A percentile compares a stretch with the other conserved stretches of the same genome.
Evolutionary conservation across 1,284 basidiomycete species (phyloP).

Genomic region (Veloboletus limbatus): DNA sequence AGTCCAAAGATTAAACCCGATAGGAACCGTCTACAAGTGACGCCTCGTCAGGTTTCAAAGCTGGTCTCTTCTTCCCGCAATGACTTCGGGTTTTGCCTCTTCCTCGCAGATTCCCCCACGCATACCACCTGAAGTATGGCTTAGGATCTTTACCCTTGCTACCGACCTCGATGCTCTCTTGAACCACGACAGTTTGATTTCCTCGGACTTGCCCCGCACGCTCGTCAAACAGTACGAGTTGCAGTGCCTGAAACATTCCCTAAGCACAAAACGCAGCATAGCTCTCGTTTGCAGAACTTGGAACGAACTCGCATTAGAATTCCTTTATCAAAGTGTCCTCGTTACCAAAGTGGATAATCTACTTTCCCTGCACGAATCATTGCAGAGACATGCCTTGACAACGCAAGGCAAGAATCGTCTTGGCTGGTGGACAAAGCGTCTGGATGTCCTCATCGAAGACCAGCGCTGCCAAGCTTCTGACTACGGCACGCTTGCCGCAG

Average conservation of each 20-base stretch:
- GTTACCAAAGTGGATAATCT: slow-evolving; percentile 22
- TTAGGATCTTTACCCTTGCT: slow-evolving; percentile 27
- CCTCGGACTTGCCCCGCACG: slow-evolving; percentile 19
- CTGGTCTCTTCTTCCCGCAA: slow-evolving; percentile 1
- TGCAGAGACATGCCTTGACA: slow-evolving; percentile 10
- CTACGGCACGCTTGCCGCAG: slow-evolving; percentile 22
- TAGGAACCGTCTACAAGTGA: background rate
- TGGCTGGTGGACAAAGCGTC: slow-evolving; percentile 31
- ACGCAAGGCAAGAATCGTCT: slow-evolving; percentile 8
- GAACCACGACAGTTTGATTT: slow-evolving; percentile 6
- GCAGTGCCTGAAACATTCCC: slow-evolving; percentile 18
- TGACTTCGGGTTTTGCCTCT: slow-evolving; percentile 12
- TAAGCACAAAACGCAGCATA: slow-evolving; percentile 24
- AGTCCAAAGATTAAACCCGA: background rate
- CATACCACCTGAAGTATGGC: slow-evolving; percentile 33
- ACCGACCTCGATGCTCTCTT: slow-evolving; percentile 13
- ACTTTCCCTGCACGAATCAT: slow-evolving; percentile 13
- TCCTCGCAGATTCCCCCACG: background rate
- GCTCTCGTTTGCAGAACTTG: slow-evolving; percentile 28
- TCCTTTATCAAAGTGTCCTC: slow-evolving; percentile 27
- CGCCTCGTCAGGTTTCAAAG: background rate
- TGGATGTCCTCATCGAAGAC: slow-evolving; percentile 28
- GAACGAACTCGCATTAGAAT: slow-evolving; percentile 22
- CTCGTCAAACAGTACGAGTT: slow-evolving; percentile 20
- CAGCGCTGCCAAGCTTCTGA: slow-evolving; percentile 28